A percentile compares a stretch with the other conserved stretches of the same genome.
These are phyloP conservation scores for Xylariomycetidae sp. DNA, from an alignment of 2,329 filamentous ascomycete species.

Conservation along the genomic window DNA sequence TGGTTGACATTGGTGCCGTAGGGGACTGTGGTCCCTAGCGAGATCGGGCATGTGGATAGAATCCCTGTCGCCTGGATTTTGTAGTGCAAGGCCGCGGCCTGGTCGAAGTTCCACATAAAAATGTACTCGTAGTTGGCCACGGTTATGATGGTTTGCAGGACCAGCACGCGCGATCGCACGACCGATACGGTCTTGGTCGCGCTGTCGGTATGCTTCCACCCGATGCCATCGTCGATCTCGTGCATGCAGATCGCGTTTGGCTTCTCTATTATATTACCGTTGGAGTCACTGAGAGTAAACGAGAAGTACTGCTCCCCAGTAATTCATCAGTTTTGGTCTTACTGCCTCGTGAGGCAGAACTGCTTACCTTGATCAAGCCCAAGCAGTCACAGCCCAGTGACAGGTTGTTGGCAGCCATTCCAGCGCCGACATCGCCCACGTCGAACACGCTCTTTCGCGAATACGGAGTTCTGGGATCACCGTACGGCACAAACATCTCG, in stretches of 20 bases:
- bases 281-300: slow-evolving; percentile 55
- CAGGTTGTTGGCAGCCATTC: slow-evolving; percentile 64
- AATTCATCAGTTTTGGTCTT: background rate
- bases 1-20: slow-evolving; percentile 61
- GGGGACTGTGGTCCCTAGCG: slow-evolving; percentile 43
- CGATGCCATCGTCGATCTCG: slow-evolving; percentile 66
- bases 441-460: slow-evolving; percentile 70
- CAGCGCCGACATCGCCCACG: slow-evolving; percentile 65
- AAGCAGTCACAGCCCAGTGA: slow-evolving; percentile 66
- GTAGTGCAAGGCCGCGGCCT: slow-evolving; percentile 52
- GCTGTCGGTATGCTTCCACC: slow-evolving; percentile 65
- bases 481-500: slow-evolving; percentile 69
- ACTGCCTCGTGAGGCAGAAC: too few species aligned
- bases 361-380: slow-evolving; percentile 33
- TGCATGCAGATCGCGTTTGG: slow-evolving; percentile 64
- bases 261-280: slow-evolving; percentile 47
- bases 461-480: slow-evolving; percentile 59
- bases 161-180: slow-evolving; percentile 58
- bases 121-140: slow-evolving; percentile 65
- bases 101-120: slow-evolving; percentile 44
- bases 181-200: slow-evolving; percentile 47
- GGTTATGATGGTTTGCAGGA: slow-evolving; percentile 66
- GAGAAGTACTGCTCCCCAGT: slow-evolving; percentile 36
- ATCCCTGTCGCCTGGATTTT: slow-evolving; percentile 46
- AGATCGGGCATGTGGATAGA: slow-evolving; percentile 38